Conservation (phyloP, 2,329 filamentous ascomycete genomes). For the Scytalidium lignicola region DNA sequence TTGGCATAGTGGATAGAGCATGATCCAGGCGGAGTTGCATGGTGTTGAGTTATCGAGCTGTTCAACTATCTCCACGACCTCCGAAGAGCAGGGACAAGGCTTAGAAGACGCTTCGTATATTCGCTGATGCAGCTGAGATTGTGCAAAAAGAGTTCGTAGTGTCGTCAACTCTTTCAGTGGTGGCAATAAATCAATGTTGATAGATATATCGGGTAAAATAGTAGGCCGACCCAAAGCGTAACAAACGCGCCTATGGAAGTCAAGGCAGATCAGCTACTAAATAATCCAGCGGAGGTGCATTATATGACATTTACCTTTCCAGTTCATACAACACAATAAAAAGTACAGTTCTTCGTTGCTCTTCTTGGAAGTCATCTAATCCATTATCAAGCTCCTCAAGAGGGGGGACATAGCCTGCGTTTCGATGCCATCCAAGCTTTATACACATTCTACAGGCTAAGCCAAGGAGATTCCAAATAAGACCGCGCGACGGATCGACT, state of each 20-base stretch:
- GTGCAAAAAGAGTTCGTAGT: background rate
- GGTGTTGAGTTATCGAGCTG: background rate
- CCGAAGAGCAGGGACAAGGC: background rate
- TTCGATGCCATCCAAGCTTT: conserved; percentile 1
- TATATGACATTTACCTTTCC: background rate
- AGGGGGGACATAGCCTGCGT: background rate
- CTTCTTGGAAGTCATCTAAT: background rate
- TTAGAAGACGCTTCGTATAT: background rate
- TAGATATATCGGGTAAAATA: background rate
- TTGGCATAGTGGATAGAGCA: background rate
- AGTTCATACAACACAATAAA: background rate
- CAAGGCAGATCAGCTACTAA: too few relatives aligned
- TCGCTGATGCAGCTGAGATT: background rate
- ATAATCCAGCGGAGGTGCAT: too few relatives aligned
- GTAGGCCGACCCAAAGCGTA: background rate
- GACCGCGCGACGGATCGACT: background rate
- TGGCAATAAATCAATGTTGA: background rate
- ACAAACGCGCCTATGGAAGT: background rate
- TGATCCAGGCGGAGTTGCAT: background rate
- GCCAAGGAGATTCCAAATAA: conserved; percentile 3
- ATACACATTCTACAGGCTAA: conserved; percentile 1
- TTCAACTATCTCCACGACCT: background rate
- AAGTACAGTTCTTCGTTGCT: background rate
- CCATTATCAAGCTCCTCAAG: background rate
- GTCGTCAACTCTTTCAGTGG: background rate